These are phyloP conservation scores for Puya raimondii DNA, from an alignment of 176 grass and related monocot species.

Conservation along the genomic window DNA sequence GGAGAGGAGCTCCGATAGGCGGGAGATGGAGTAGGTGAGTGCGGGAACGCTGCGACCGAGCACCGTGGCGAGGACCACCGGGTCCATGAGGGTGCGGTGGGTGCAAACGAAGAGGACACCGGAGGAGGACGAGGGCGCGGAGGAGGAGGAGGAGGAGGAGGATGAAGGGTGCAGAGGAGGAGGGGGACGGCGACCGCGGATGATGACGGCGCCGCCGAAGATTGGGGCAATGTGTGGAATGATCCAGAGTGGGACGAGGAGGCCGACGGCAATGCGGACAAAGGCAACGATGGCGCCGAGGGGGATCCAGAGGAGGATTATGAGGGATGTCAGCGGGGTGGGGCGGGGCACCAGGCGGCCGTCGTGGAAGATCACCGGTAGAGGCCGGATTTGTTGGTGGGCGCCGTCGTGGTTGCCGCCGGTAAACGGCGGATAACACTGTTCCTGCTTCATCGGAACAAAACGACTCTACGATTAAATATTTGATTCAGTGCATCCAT, in stretches of 20 bases:
- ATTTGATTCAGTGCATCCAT: not conserved
- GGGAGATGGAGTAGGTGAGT: constrained; percentile 78
- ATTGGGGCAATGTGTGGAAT: constrained; percentile 36
- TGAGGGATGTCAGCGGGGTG: constrained; percentile 57
- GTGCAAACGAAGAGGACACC: constrained; percentile 91
- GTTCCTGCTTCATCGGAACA: constrained; percentile 29
- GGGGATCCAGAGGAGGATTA: constrained; percentile 74
- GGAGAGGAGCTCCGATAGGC: constrained; percentile 53
- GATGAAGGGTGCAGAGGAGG: constrained; percentile 16
- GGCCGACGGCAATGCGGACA: constrained; percentile 58
- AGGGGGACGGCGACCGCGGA: constrained; percentile 35
- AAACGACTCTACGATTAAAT: not conserved
- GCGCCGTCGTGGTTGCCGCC: not conserved
- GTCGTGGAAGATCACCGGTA: constrained; percentile 89
- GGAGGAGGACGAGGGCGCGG: not conserved
- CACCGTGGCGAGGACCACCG: constrained; percentile 50
- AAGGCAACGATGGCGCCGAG: constrained; percentile 49
- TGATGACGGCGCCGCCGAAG: constrained; percentile 60
- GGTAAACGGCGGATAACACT: constrained; percentile 36
- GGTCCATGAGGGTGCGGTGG: constrained; percentile 79
- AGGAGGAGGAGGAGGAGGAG: constrained; percentile 1
- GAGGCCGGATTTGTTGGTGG: constrained; percentile 19
- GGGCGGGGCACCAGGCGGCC: constrained; percentile 59
- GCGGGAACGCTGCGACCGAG: constrained; percentile 51
- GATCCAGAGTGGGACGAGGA: constrained; percentile 47